Evolutionary conservation across 1,284 basidiomycete genomes (phyloP).

Genomic region (Puccinia horiana): DNA sequence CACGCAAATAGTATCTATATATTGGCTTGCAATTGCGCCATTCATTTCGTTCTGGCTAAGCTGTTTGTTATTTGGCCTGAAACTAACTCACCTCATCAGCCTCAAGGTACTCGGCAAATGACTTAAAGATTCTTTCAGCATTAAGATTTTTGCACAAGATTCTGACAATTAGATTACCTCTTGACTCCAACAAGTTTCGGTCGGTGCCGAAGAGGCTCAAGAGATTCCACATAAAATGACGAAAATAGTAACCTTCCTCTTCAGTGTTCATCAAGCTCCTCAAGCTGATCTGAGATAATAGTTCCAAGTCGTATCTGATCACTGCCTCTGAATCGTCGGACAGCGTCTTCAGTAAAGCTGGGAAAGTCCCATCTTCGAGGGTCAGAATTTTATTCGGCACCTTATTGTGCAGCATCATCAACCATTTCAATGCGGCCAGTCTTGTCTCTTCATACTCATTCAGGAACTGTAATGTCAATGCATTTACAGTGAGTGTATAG

Average conservation of each 20-base stretch:
- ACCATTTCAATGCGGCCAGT: constrained; percentile 93
- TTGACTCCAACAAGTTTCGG: constrained; percentile 79
- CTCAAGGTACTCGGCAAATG: constrained; percentile 94
- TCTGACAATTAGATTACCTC: constrained; percentile 92
- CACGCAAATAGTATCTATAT: neutral
- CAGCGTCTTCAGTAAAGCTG: constrained; percentile 88
- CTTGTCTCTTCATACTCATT: constrained; percentile 95
- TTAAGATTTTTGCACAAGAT: constrained; percentile 92
- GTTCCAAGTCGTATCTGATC: constrained; percentile 90
- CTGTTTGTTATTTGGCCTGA: neutral
- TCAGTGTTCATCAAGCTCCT: constrained; percentile 67
- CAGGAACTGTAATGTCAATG: constrained; percentile 86
- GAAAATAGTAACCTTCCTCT: constrained; percentile 92
- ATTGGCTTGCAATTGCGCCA: neutral
- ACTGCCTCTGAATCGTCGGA: constrained; percentile 97
- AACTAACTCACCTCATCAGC: constrained; percentile 78
- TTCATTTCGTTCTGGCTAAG: neutral
- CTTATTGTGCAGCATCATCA: constrained; percentile 97
- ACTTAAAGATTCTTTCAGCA: constrained; percentile 91
- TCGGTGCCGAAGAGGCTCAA: constrained; percentile 95
- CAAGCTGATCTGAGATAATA: constrained; percentile 82
- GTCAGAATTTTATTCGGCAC: constrained; percentile 94
- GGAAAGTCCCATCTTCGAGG: constrained; percentile 95
- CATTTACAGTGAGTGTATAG: constrained; percentile 86
- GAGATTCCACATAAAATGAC: constrained; percentile 90